These are phyloP conservation scores for Lycium barbarum DNA, from an alignment of 257 asterid species.

Conservation along the genomic window DNA sequence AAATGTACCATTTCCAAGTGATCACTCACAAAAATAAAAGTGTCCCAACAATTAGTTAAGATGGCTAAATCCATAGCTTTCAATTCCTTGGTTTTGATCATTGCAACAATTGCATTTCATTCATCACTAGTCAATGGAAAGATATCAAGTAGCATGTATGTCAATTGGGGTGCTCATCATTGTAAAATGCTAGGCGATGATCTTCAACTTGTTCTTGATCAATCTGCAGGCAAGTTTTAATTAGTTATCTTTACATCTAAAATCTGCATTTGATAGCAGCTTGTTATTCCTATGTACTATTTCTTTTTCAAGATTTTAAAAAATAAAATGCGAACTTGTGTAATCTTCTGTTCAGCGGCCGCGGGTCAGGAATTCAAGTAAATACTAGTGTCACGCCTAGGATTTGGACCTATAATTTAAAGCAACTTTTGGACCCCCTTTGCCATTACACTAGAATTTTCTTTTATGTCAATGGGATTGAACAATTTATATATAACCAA, in stretches of 20 bases:
- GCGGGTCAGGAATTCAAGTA: background rate
- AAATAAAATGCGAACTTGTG: too few species aligned
- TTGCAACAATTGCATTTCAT: slow-evolving; percentile 20
- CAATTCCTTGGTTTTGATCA: slow-evolving; percentile 15
- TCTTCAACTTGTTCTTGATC: slow-evolving; percentile 29
- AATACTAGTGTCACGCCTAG: background rate
- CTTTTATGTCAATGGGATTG: background rate
- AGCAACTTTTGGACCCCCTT: background rate
- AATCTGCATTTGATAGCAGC: too few species aligned
- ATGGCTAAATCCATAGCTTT: slow-evolving; percentile 24
- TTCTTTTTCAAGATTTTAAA: too few species aligned
- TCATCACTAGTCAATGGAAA: slow-evolving; percentile 1
- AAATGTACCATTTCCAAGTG: background rate
- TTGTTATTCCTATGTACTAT: too few species aligned
- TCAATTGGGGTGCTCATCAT: slow-evolving; percentile 21
- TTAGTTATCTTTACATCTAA: background rate
- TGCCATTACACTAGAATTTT: background rate
- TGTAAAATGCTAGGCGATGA: slow-evolving; percentile 8
- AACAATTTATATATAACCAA: background rate
- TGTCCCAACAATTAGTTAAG: background rate
- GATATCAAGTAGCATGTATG: slow-evolving; percentile 29
- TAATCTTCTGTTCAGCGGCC: too few species aligned
- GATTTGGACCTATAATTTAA: background rate
- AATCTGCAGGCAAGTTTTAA: slow-evolving; percentile 12
- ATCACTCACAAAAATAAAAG: background rate